A percentile compares a stretch with the other conserved stretches of the same genome.
These are phyloP conservation scores for Stromatinia cepivora DNA, from an alignment of 2,329 filamentous ascomycete genomes.

Conservation along the genomic window DNA sequence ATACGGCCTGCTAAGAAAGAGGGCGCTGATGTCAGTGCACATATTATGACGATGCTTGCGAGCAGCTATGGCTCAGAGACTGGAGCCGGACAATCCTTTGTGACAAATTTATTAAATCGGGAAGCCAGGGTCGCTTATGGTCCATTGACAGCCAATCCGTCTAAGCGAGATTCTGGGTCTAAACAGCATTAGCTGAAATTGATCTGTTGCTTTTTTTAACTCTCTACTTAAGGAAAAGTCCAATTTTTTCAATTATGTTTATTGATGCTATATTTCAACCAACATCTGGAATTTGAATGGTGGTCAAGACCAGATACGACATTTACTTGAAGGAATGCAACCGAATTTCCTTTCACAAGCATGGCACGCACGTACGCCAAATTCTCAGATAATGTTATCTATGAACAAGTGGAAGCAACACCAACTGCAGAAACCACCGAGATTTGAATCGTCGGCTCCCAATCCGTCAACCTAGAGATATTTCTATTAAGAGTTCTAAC, in stretches of 20 bases:
- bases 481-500: neutral
- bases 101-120: too few relatives aligned
- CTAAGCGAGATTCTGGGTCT: too few relatives aligned
- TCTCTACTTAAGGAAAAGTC: too few relatives aligned
- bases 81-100: neutral
- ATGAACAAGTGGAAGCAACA: neutral
- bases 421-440: too few relatives aligned
- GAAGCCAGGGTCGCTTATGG: too few relatives aligned
- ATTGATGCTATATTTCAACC: neutral
- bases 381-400: neutral
- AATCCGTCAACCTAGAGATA: neutral
- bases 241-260: too few relatives aligned
- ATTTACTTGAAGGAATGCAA: neutral
- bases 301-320: too few relatives aligned
- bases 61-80: neutral
- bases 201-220: too few relatives aligned
- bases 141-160: too few relatives aligned
- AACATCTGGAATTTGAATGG: too few relatives aligned
- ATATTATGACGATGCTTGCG: neutral
- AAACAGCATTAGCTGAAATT: too few relatives aligned
- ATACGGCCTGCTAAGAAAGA: constrained; percentile 14
- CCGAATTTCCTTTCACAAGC: neutral
- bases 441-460: neutral
- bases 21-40: neutral
- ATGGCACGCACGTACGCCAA: neutral